Conservation (phyloP, 2,329 filamentous ascomycete genomes). For the Phialemonium atrogriseum region DNA sequence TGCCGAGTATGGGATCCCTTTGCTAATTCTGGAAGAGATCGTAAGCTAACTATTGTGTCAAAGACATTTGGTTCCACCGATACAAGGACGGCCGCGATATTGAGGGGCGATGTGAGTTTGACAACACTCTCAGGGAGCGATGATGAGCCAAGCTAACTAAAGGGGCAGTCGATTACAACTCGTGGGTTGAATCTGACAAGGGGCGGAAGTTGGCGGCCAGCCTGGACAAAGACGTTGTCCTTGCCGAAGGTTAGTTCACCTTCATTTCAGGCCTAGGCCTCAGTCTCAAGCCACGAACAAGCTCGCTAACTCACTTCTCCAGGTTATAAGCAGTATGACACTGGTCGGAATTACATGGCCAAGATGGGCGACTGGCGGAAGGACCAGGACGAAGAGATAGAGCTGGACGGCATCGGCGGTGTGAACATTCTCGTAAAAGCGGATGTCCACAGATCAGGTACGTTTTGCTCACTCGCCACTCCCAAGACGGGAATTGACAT, state of each 20-base stretch:
- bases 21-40: background rate
- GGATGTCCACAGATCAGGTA: slow-evolving; percentile 91
- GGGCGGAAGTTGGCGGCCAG: slow-evolving; percentile 64
- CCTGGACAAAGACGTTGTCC: slow-evolving; percentile 70
- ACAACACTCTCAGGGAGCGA: too few relatives aligned
- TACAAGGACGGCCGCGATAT: slow-evolving; percentile 77
- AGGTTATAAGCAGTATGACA: slow-evolving; percentile 92
- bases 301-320: slow-evolving; percentile 9
- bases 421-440: slow-evolving; percentile 98
- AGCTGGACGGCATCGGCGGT: slow-evolving; percentile 91
- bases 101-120: slow-evolving; percentile 77
- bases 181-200: slow-evolving; percentile 91
- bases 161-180: slow-evolving; percentile 85
- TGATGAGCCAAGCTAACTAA: slow-evolving; percentile 12
- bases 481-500: slow-evolving; percentile 16
- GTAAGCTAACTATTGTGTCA: too few relatives aligned
- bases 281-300: too few relatives aligned
- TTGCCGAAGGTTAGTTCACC: slow-evolving; percentile 68
- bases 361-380: slow-evolving; percentile 85
- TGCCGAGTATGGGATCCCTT: slow-evolving; percentile 66
- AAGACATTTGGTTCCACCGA: slow-evolving; percentile 96
- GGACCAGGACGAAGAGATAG: slow-evolving; percentile 85
- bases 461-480: slow-evolving; percentile 15
- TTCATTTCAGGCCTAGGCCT: too few relatives aligned
- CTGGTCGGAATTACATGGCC: slow-evolving; percentile 83